phyloP scores from a whole-genome alignment of 805 yeast species.

The Zygosaccharomyces gambellarensis region DNA sequence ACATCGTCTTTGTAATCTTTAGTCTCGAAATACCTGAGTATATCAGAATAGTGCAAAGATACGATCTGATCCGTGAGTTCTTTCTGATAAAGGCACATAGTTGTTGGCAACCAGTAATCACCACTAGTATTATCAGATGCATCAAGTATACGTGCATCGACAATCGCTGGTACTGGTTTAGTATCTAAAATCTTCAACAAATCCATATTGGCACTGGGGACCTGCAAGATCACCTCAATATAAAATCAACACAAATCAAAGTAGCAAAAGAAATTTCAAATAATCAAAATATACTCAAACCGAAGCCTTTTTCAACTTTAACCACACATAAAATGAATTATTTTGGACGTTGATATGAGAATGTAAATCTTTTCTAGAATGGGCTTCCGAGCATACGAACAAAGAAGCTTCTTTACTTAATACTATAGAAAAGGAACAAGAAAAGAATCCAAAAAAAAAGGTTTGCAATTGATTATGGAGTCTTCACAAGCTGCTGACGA shows the following conservation, averaged over 20 bases:
- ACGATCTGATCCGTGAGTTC: conserved; percentile 89
- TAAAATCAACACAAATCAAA: not conserved
- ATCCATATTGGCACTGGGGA: conserved; percentile 48
- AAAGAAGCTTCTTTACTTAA: not conserved
- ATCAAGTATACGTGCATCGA: conserved; percentile 47
- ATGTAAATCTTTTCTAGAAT: conserved; percentile 3
- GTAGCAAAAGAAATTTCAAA: not conserved
- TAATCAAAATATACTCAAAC: not conserved
- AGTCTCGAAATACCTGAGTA: conserved; percentile 75
- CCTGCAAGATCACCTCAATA: not conserved
- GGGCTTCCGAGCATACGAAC: not conserved
- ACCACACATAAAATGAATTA: not conserved
- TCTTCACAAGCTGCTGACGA: not conserved
- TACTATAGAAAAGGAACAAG: not conserved
- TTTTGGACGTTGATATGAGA: not conserved
- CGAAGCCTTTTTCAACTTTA: not conserved
- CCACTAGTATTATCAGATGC: conserved; percentile 37
- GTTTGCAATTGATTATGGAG: not conserved
- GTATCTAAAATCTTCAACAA: conserved; percentile 70
- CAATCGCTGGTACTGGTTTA: conserved; percentile 77
- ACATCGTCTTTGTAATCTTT: conserved; percentile 47
- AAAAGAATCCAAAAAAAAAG: not conserved
- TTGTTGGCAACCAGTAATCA: conserved; percentile 75
- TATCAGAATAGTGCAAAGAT: conserved; percentile 85
- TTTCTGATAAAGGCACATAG: conserved; percentile 80